A percentile compares a stretch with the other conserved stretches of the same genome.
phyloP scores from a whole-genome alignment of 805 yeast species.

The Ogataea nonfermentans region DNA sequence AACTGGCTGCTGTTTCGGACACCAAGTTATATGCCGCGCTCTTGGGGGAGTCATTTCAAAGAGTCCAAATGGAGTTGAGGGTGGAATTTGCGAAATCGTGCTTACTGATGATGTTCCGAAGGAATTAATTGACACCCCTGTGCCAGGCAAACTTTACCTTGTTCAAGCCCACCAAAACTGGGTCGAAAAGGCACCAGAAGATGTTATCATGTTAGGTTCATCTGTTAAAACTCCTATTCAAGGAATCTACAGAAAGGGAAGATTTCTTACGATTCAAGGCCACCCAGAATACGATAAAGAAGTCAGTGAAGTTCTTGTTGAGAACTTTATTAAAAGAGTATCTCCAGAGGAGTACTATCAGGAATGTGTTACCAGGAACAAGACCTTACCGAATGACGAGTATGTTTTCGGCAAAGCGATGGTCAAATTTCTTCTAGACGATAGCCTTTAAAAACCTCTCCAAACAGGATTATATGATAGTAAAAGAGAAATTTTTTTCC shows the following conservation, averaged over 20 bases:
- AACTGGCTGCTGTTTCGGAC: constrained; percentile 84
- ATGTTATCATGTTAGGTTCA: constrained; percentile 6
- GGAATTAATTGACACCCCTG: neutral
- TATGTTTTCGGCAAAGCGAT: constrained; percentile 5
- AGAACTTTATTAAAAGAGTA: constrained; percentile 2
- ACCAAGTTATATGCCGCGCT: constrained; percentile 70
- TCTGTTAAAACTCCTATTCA: constrained; percentile 40
- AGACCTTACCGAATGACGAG: constrained; percentile 6
- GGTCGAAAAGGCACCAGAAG: constrained; percentile 10
- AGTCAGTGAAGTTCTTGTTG: constrained; percentile 19
- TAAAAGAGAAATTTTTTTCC: too few species aligned
- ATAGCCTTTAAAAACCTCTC: constrained; percentile 1
- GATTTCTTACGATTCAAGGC: constrained; percentile 74
- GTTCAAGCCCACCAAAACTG: constrained; percentile 13
- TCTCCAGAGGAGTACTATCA: constrained; percentile 6
- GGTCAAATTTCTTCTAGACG: constrained; percentile 9
- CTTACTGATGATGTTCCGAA: constrained; percentile 34
- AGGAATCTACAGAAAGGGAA: constrained; percentile 55
- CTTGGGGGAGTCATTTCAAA: constrained; percentile 58
- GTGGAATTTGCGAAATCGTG: constrained; percentile 53
- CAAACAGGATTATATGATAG: too few species aligned
- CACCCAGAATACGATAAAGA: constrained; percentile 75
- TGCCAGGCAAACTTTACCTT: constrained; percentile 5
- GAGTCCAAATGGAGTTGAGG: constrained; percentile 71
- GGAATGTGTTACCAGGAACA: constrained; percentile 10